Evolutionary conservation across 305 asterid genomes (phyloP).

Genomic region (Rubia balearica): DNA sequence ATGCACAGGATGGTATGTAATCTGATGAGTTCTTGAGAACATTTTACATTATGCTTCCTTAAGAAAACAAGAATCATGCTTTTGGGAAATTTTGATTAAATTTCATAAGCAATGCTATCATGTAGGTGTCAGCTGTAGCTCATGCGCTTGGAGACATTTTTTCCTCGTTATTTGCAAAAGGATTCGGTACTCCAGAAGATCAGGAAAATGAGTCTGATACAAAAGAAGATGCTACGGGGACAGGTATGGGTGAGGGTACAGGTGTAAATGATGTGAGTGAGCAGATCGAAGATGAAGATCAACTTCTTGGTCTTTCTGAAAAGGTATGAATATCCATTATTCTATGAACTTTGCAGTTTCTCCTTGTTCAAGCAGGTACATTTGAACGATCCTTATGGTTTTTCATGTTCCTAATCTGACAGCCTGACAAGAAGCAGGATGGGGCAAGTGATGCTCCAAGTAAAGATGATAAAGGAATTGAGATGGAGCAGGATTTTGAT

Average conservation of each 20-base stretch:
- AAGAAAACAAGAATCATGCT: neutral
- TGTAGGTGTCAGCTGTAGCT: constrained; percentile 64
- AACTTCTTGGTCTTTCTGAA: constrained; percentile 66
- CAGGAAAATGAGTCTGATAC: constrained; percentile 35
- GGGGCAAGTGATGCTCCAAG: constrained; percentile 44
- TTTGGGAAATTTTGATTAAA: too few species aligned
- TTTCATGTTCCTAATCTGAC: constrained; percentile 25
- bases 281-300: constrained; percentile 87
- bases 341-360: constrained; percentile 7
- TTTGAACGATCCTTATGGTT: neutral
- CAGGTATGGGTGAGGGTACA: constrained; percentile 93
- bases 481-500: constrained; percentile 86
- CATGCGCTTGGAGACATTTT: constrained; percentile 64
- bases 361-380: neutral
- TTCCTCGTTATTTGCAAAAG: constrained; percentile 62
- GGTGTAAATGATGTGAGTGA: constrained; percentile 86
- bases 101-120: constrained; percentile 16
- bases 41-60: neutral
- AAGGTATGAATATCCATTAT: constrained; percentile 36
- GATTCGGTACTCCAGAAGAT: constrained; percentile 64
- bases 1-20: constrained; percentile 58
- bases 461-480: constrained; percentile 77
- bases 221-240: constrained; percentile 72
- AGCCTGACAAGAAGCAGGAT: constrained; percentile 58
- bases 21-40: neutral